These are phyloP conservation scores for Gomphus sp. DNA, from an alignment of 1,284 basidiomycete species.

Conservation along the genomic window DNA sequence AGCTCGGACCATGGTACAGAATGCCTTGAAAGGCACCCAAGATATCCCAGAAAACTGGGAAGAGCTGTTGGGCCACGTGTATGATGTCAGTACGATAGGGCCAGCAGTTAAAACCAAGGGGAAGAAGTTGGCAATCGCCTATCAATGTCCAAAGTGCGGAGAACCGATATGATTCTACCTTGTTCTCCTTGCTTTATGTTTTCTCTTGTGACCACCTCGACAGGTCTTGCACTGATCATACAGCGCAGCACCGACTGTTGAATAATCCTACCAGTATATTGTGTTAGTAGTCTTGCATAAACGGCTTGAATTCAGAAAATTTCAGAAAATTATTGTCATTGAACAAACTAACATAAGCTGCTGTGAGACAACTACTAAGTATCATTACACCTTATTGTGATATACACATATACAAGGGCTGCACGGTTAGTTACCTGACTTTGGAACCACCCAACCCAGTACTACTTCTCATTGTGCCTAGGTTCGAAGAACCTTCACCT, in stretches of 20 bases:
- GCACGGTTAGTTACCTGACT: conserved; percentile 28
- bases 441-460: conserved; percentile 64
- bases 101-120: neutral
- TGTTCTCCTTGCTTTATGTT: no score
- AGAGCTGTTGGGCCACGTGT: no score
- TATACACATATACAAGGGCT: no score
- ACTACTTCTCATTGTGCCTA: conserved; percentile 56
- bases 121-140: neutral
- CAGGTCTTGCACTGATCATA: neutral
- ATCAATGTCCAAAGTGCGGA: conserved; percentile 6
- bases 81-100: neutral
- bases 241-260: neutral
- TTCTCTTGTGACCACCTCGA: no score
- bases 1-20: no score
- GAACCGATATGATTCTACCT: no score
- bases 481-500: conserved; percentile 57
- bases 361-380: no score
- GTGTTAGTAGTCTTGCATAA: neutral
- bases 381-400: neutral
- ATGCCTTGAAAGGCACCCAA: no score
- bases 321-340: no score
- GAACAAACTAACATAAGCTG: no score
- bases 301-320: no score
- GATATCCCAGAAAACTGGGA: no score
- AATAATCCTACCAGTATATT: neutral